Evolutionary conservation across 1,139 yeast genomes (phyloP), one percentile per base, ranked within the genome.

Genomic region (Debaryomycetaceae sp.): DNA sequence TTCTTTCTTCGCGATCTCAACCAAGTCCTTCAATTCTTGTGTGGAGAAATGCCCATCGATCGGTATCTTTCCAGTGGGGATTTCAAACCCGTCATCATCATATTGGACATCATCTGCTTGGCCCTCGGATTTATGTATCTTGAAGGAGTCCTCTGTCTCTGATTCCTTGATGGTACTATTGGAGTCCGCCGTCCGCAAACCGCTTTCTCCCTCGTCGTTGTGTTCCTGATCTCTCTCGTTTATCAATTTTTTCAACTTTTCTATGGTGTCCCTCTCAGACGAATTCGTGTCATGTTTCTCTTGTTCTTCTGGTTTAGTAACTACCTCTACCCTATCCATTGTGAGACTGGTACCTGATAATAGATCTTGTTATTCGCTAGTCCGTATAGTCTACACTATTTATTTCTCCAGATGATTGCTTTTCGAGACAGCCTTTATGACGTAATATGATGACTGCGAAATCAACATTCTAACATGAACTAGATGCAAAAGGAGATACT

Each of bases 41-140:
- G 75, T 62, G 5, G 75, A 65, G 48, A 71, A 71, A 50, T 71
- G 72, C 7, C 75, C 72, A 45, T 71, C 76, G 31, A 71, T 43
- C 0, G 76, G 76, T 7, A 71, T 65, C 47, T 66, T 71, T 1
- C 74, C 75, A 34, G 53, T 52, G 1, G 76, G 76, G 11, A 70
- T 56, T 42, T 57, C 65, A 45, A 69, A 66, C 13, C 76, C 76
- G 42, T 70, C 75, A 6, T 56, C 48, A 48, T 70, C 75, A 38
- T 52, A 49, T 24, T 55, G 51, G 13, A 41, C 46, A 8, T 43
- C 52, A 9, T 40, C 44, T 4, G 42, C 51, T 20, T 40, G 31
- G 9, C 17, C 3, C 36, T 23, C 22, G 4, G 24, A 2, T 14
- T 36, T 6, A 5, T 36, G n/a, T 36, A 11, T 5, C 11, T 36